A percentile compares a stretch with the other conserved stretches of the same genome.
These are phyloP conservation scores for Ceratocystis albifundus DNA, from an alignment of 2,329 filamentous ascomycete genomes.

Conservation along the genomic window DNA sequence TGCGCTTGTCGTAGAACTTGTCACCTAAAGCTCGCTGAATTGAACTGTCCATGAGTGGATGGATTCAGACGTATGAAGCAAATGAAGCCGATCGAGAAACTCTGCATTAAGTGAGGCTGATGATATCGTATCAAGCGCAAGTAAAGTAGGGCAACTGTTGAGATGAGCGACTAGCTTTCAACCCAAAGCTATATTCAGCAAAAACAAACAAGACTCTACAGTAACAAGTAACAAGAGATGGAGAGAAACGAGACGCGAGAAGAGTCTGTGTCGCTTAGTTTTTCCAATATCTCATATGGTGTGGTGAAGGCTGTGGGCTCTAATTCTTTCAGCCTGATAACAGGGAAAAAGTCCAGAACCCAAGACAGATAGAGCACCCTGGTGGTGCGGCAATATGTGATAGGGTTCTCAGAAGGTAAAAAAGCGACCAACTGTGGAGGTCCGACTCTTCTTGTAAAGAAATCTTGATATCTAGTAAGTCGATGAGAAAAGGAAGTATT, in stretches of 20 bases:
- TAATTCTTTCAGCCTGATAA: neutral
- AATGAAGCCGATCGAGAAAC: neutral
- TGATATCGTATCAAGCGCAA: neutral
- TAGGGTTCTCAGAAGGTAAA: neutral
- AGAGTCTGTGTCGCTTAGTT: too few relatives aligned
- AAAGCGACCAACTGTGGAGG: neutral
- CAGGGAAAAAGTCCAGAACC: neutral
- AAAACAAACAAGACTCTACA: neutral
- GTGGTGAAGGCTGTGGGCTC: neutral
- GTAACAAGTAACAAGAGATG: neutral
- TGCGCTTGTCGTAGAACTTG: slow-evolving; percentile 97
- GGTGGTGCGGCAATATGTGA: neutral
- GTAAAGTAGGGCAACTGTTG: neutral
- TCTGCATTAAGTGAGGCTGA: neutral
- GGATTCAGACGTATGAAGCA: slow-evolving; percentile 23
- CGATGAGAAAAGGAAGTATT: neutral
- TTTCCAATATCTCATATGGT: neutral
- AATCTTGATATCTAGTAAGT: neutral
- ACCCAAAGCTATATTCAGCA: neutral
- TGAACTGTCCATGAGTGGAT: slow-evolving; percentile 61
- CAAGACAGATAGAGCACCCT: neutral
- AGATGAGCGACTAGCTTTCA: neutral
- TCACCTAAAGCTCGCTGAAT: slow-evolving; percentile 89
- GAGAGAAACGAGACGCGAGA: neutral
- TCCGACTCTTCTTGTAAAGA: neutral